Evolutionary conservation across 345 rosid genomes (phyloP), one percentile per base, ranked within the genome.

Genomic region (Gossypium stocksii): DNA sequence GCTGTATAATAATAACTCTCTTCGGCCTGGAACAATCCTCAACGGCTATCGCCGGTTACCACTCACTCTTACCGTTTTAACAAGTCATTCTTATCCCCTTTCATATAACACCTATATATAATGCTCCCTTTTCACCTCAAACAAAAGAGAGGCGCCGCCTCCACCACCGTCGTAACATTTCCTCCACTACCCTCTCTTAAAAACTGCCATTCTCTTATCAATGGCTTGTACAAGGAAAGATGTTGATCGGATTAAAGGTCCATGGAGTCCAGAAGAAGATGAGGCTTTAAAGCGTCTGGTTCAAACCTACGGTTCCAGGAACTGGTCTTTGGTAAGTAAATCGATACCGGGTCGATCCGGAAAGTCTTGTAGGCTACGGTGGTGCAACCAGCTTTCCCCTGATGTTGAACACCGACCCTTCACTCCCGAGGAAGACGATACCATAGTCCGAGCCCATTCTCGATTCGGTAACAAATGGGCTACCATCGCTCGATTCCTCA

Each of bases 341-440:
- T 88, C 94, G 74, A 91, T 91, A 61, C 92, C 97, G 5, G 97
- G 97, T 12, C 83, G 94, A 72, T 89, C 94, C 8, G 97, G 97
- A 0, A 91, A 91, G 76, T 91, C 97, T 1, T 91, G 97, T 76
- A 80, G 97, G 73, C 85, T 90, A 61, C 88, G 96, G 12, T 90
- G 96, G 96, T 89, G 96, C 73, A 90, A 90, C 85, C 97, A 91
- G 85, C 89, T 91, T 45, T 89, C 97, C 0, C 97, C 97, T 1
- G 86, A 82, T 79, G 97, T 91, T 13, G 94, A 91, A 76, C 97
- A 89, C 83, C 79, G 92, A 62, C 88, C 97, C 0, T 91, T 89
- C 79, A 67, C 87, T 1, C 72, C 86, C 0, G 87, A 91, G 41
- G 94, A 91, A 77, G 92, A 89, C 70, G 88, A 87, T 0, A 78